Base-by-base conservation (phyloP, 2,329 filamentous ascomycete genomes). In the Hawksworthiomyces lignivorus region DNA sequence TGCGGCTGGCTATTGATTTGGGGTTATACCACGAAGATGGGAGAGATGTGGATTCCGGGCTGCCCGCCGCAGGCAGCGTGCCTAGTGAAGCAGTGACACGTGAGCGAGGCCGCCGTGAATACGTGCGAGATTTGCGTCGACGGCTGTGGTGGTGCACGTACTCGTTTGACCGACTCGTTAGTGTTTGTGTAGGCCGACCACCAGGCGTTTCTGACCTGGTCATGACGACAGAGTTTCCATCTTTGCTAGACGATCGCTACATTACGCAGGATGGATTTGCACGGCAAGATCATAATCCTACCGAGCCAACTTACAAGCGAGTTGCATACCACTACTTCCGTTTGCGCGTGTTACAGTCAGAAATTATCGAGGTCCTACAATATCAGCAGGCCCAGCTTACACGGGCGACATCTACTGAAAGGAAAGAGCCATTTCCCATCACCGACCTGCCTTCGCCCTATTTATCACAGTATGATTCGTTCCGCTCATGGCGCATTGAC, bases 101-200 rank as follows among this genome's bases (percentile, higher is more conserved):
- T 55, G 70, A 61, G 72, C 84, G 68, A 62, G 82, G 60, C 70
- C 75, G 84, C 36, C 75, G 86, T 44, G 79, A 94, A 61, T 96
- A 87, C 74, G 73, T 87, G 29, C 80, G 90, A 40, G 92, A 97
- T 59, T 73, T 95, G 48, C 80, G 88, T 39, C 75, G 90, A 43
- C 77, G 90, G 24, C 69, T 97, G 12, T 97, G 89, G 88, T 97
- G 92, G 90, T 95, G 88, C 64, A 89, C 89, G 2, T 97, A 97
- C 62, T 90, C 87, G 5, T 79, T 97, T 42, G 90, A 97, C 62
- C 78, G 90, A n/a, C 78, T 97, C 5, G 90, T 97, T 38, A 92
- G 87, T 55, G 89, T 87, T 18, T 96, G 89, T 53, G 90, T 97
- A 20, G 90, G 90, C 28, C 74, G 90, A 42, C 92, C 90, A 7